phyloP scores from a whole-genome alignment of 1,284 basidiomycete species.

The Coriolopsis trogii region DNA sequence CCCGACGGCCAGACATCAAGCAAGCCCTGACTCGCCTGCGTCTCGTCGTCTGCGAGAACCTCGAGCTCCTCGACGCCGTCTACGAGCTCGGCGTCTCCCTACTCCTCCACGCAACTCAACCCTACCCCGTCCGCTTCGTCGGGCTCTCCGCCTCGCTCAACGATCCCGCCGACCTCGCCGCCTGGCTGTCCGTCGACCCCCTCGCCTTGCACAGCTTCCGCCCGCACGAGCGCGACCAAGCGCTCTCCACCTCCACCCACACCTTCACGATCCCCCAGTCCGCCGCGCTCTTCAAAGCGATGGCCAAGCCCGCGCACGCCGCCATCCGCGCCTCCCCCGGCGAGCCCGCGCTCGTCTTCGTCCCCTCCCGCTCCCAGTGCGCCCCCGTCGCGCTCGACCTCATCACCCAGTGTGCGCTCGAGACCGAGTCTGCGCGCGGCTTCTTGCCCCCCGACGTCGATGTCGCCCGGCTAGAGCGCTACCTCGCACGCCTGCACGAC shows the following conservation, averaged over 20 bases:
- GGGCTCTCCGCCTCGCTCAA: conserved; percentile 81
- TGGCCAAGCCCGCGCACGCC: conserved; percentile 89
- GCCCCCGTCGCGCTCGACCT: conserved; percentile 80
- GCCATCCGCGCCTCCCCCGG: conserved; percentile 52
- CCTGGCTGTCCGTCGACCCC: conserved; percentile 81
- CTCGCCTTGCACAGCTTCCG: conserved; percentile 77
- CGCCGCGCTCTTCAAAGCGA: conserved; percentile 85
- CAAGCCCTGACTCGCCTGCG: conserved; percentile 47
- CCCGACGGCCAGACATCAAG: conserved; percentile 29
- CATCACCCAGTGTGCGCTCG: conserved; percentile 85
- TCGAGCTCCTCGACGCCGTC: conserved; percentile 81
- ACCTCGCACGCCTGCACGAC: conserved; percentile 68
- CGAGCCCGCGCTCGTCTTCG: conserved; percentile 81
- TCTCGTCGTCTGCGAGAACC: conserved; percentile 82
- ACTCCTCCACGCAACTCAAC: conserved; percentile 64
- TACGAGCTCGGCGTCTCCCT: conserved; percentile 87
- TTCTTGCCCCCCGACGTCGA: conserved; percentile 64
- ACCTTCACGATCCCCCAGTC: conserved; percentile 90
- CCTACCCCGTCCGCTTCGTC: conserved; percentile 70
- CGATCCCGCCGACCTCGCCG: conserved; percentile 80
- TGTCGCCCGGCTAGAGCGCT: conserved; percentile 63
- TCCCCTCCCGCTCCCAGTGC: conserved; percentile 87
- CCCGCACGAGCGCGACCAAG: conserved; percentile 83
- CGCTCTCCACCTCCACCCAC: conserved; percentile 71
- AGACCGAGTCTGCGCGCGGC: conserved; percentile 71